These are phyloP conservation scores for Gossypium sturtianum DNA, from an alignment of 345 rosid species.

Conservation along the genomic window DNA sequence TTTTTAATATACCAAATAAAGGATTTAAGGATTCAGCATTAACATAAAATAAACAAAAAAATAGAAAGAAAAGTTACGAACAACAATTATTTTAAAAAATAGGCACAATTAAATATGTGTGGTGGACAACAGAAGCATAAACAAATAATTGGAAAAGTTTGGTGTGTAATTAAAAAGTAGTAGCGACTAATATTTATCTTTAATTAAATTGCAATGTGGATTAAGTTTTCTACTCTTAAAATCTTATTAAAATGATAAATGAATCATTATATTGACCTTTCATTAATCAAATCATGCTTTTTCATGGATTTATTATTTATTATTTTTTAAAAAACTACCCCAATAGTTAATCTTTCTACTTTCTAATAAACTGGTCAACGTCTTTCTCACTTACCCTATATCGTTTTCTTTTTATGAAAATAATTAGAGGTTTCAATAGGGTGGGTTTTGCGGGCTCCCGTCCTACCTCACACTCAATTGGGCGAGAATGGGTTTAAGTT, in stretches of 20 bases:
- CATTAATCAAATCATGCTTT: neutral
- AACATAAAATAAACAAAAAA: neutral
- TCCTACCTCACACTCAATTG: too few relatives aligned
- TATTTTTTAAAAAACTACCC: too few relatives aligned
- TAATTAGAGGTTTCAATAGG: too few relatives aligned
- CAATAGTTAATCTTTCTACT: too few relatives aligned
- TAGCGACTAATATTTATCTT: neutral
- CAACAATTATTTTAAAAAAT: too few relatives aligned
- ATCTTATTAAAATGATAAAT: neutral
- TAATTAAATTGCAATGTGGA: neutral
- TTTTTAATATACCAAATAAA: too few relatives aligned
- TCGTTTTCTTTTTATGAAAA: too few relatives aligned
- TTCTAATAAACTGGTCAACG: neutral
- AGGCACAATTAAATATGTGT: too few relatives aligned
- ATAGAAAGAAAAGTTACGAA: neutral
- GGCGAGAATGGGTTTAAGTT: too few relatives aligned
- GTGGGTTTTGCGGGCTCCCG: too few relatives aligned
- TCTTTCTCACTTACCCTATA: too few relatives aligned
- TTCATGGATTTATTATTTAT: neutral
- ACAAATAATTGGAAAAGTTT: neutral
- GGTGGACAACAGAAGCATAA: neutral
- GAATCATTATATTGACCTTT: neutral
- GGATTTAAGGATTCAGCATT: too few relatives aligned
- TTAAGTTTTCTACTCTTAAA: neutral
- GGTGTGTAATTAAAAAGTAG: neutral